phyloP scores from a whole-genome alignment of 768 basidiomycete species.

The Lactifluus echinatus region DNA sequence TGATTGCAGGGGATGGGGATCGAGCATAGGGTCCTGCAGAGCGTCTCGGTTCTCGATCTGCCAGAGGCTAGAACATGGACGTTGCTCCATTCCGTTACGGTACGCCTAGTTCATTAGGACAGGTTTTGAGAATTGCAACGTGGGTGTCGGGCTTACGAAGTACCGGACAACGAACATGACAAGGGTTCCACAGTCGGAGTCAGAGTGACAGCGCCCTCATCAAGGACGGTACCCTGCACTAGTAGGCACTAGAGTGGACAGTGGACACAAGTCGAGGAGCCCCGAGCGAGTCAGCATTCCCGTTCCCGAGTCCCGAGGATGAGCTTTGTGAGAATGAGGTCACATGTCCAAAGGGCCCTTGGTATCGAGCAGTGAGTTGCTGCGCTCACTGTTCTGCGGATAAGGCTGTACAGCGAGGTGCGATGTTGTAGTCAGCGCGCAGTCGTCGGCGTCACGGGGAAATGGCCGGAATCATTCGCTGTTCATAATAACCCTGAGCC shows the following conservation, averaged over 20 bases:
- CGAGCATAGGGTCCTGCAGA: neutral
- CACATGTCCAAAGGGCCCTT: too few relatives aligned
- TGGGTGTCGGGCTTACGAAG: too few relatives aligned
- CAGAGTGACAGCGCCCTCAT: neutral
- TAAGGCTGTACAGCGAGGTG: neutral
- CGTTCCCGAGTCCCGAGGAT: too few relatives aligned
- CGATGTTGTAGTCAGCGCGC: neutral
- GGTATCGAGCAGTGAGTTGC: too few relatives aligned
- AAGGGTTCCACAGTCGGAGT: neutral
- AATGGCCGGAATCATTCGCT: neutral
- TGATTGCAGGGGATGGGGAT: neutral
- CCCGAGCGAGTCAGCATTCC: too few relatives aligned
- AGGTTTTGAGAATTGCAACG: neutral
- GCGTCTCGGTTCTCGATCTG: neutral
- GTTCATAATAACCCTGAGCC: constrained; percentile 2
- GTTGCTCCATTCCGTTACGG: neutral
- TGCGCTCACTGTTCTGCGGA: too few relatives aligned
- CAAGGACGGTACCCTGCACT: too few relatives aligned
- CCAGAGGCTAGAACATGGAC: neutral
- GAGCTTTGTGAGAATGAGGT: too few relatives aligned
- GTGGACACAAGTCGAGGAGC: too few relatives aligned
- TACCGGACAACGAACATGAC: too few relatives aligned
- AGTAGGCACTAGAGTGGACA: too few relatives aligned
- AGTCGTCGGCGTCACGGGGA: neutral
- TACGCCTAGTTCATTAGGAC: neutral